These are phyloP conservation scores for Collybia sordida DNA, from an alignment of 768 basidiomycete genomes.

Conservation along the genomic window DNA sequence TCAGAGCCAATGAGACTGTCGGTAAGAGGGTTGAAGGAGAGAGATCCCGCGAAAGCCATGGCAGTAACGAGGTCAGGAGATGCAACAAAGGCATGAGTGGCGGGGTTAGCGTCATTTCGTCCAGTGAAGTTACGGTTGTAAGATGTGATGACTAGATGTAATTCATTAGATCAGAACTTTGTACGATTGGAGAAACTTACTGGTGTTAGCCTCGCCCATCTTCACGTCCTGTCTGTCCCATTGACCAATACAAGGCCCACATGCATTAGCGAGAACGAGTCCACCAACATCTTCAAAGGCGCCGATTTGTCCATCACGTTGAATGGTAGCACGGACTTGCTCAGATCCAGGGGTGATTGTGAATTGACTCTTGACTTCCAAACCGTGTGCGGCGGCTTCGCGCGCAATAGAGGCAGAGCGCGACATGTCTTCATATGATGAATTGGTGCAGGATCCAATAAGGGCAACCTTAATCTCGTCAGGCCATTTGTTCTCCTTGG, in stretches of 20 bases:
- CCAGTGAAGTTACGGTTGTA: slow-evolving; percentile 99
- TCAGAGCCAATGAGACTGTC: slow-evolving; percentile 86
- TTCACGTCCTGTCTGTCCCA: slow-evolving; percentile 97
- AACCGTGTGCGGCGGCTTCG: slow-evolving; percentile 86
- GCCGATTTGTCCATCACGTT: slow-evolving; percentile 90
- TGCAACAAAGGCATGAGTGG: slow-evolving; percentile 95
- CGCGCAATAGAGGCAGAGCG: slow-evolving; percentile 93
- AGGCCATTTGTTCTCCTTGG: slow-evolving; percentile 96
- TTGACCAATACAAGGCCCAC: slow-evolving; percentile 98
- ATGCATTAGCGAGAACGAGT: slow-evolving; percentile 95
- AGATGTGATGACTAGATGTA: slow-evolving; percentile 82
- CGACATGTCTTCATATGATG: slow-evolving; percentile 99
- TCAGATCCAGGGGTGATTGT: slow-evolving; percentile 98
- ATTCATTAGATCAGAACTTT: slow-evolving; percentile 8
- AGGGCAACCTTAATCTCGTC: slow-evolving; percentile 95
- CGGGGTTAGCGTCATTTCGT: slow-evolving; percentile 99
- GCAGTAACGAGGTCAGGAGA: slow-evolving; percentile 96
- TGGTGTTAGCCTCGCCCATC: slow-evolving; percentile 97
- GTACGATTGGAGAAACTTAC: slow-evolving; percentile 42
- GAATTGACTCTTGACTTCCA: slow-evolving; percentile 89
- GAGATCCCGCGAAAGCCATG: slow-evolving; percentile 90
- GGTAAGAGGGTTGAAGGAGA: slow-evolving; percentile 95
- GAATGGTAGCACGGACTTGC: slow-evolving; percentile 97
- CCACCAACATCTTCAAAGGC: slow-evolving; percentile 88
- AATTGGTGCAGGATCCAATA: slow-evolving; percentile 99